A percentile compares a stretch with the other conserved stretches of the same genome.
Evolutionary conservation across 176 grass and related monocot genomes (phyloP).

Genomic region (Juncus inflexus): DNA sequence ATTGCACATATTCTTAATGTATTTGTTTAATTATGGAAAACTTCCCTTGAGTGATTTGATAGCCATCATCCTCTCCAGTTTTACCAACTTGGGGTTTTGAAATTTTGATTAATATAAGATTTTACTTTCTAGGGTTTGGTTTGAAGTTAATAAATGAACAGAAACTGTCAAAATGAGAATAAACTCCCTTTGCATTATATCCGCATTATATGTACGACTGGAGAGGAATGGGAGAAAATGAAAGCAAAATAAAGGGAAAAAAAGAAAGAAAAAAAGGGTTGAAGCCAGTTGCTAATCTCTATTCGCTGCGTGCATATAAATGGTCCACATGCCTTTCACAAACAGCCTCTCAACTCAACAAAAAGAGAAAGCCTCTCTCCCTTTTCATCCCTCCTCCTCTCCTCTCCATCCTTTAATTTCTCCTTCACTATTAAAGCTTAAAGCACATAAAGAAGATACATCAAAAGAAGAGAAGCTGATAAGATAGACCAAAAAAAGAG

Average conservation of each 20-base stretch:
- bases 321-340: conserved; percentile 8
- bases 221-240: neutral
- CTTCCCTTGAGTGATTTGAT: too few relatives aligned
- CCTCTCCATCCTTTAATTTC: neutral
- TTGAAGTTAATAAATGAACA: too few relatives aligned
- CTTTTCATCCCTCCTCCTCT: conserved; percentile 12
- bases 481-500: neutral
- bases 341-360: conserved; percentile 17
- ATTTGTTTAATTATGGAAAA: too few relatives aligned
- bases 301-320: conserved; percentile 26
- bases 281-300: conserved; percentile 6
- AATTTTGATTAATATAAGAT: too few relatives aligned
- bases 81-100: too few relatives aligned
- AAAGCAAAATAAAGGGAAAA: neutral
- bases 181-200: neutral
- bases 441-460: too few relatives aligned
- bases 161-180: too few relatives aligned
- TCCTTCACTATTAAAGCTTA: neutral
- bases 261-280: too few relatives aligned
- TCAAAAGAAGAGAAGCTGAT: too few relatives aligned
- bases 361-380: conserved; percentile 10
- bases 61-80: too few relatives aligned
- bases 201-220: conserved; percentile 5
- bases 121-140: too few relatives aligned
- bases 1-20: too few relatives aligned